Evolutionary conservation across 148 eudicot genomes (phyloP).

Genomic region (Nyssa sinensis): DNA sequence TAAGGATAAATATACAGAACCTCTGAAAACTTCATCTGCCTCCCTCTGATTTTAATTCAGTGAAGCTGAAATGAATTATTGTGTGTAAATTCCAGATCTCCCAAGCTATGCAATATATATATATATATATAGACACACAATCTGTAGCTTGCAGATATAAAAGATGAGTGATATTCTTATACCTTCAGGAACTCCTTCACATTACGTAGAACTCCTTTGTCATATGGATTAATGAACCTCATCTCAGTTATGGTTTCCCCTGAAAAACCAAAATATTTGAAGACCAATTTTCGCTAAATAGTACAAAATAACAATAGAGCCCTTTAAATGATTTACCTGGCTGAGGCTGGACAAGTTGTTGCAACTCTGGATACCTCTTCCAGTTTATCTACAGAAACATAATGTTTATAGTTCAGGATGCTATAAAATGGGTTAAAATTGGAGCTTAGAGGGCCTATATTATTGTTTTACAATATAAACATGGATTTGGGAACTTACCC

Average conservation of each 20-base stretch:
- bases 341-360: slow-evolving; percentile 18
- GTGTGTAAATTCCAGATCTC: neutral
- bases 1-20: neutral
- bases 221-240: slow-evolving; percentile 61
- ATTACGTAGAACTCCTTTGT: slow-evolving; percentile 48
- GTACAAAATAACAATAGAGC: neutral
- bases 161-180: neutral
- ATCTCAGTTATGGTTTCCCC: slow-evolving; percentile 30
- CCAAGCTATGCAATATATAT: neutral
- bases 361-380: slow-evolving; percentile 79
- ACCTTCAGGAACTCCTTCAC: slow-evolving; percentile 45
- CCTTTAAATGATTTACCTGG: slow-evolving; percentile 21
- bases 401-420: too few relatives aligned
- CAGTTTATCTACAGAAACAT: slow-evolving; percentile 61
- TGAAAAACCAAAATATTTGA: slow-evolving; percentile 17
- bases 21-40: neutral
- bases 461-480: neutral
- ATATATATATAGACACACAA: neutral
- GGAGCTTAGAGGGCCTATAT: too few relatives aligned
- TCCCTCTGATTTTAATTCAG: neutral
- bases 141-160: neutral
- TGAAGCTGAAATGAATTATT: neutral
- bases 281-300: neutral
- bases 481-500: slow-evolving; percentile 43
- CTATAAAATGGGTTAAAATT: too few relatives aligned